Evolutionary conservation across 2,329 filamentous ascomycete species (phyloP).

Genomic region (Erysiphe pisi): DNA sequence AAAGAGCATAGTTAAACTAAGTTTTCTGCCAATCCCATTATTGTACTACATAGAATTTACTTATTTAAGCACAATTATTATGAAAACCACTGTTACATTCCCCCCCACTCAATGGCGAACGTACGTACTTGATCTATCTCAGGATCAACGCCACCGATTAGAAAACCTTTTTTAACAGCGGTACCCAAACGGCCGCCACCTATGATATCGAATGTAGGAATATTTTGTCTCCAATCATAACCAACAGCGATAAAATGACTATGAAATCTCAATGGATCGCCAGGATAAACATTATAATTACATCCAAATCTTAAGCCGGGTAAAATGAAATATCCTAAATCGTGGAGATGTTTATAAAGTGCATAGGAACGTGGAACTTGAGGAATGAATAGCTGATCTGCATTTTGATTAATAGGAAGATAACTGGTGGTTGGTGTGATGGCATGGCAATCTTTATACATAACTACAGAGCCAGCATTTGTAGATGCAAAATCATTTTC

Average conservation of each 20-base stretch:
- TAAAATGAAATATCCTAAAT: constrained; percentile 71
- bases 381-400: constrained; percentile 30
- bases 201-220: constrained; percentile 74
- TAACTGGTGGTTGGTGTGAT: constrained; percentile 42
- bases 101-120: constrained; percentile 88
- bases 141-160: constrained; percentile 61
- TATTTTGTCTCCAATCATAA: constrained; percentile 75
- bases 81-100: constrained; percentile 49
- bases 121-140: constrained; percentile 46
- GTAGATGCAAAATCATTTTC: constrained; percentile 15
- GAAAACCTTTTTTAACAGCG: constrained; percentile 88
- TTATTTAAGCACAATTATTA: no score
- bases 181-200: constrained; percentile 80
- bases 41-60: no score
- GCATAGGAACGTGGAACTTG: constrained; percentile 50
- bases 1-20: no score
- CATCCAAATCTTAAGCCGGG: constrained; percentile 91
- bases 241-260: constrained; percentile 85
- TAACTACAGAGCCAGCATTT: constrained; percentile 36
- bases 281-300: constrained; percentile 88
- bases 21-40: no score
- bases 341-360: constrained; percentile 70
- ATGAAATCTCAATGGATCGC: constrained; percentile 88
- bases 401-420: constrained; percentile 36
- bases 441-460: constrained; percentile 33